Percentiles rank a stretch among this genome's conserved stretches.
These are phyloP conservation scores for Pachysandra terminalis DNA, from an alignment of 164 flowering plant genomes.

Conservation along the genomic window DNA sequence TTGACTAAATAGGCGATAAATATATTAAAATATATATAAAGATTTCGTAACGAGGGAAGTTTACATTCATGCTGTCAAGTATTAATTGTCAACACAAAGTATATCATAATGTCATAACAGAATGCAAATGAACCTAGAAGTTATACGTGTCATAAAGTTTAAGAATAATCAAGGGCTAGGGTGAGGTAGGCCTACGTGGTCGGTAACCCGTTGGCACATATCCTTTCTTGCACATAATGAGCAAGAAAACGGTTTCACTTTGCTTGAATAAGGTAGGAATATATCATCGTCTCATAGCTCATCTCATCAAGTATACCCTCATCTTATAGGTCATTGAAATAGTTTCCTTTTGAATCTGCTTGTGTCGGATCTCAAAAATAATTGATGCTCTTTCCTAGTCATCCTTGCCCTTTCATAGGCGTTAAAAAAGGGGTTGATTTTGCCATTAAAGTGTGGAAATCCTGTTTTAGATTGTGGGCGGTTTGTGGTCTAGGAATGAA, in stretches of 20 bases:
- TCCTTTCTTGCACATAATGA: not conserved
- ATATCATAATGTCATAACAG: too few relatives aligned
- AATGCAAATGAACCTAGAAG: too few relatives aligned
- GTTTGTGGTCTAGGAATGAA: too few relatives aligned
- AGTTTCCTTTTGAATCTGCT: not conserved
- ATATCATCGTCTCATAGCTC: not conserved
- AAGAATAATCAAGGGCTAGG: too few relatives aligned
- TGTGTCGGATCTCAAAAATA: not conserved
- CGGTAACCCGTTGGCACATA: not conserved
- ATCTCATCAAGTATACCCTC: not conserved
- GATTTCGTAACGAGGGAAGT: too few relatives aligned
- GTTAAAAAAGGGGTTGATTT: not conserved
- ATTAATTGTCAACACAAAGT: too few relatives aligned
- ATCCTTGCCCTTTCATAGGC: not conserved
- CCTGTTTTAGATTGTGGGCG: too few relatives aligned
- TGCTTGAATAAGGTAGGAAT: not conserved
- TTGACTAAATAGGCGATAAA: too few relatives aligned
- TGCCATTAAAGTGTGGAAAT: constrained; percentile 1
- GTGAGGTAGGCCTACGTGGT: too few relatives aligned
- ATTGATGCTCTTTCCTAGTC: not conserved
- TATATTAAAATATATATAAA: too few relatives aligned
- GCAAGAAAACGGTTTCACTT: constrained; percentile 1
- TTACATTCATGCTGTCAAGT: too few relatives aligned
- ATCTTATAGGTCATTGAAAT: not conserved
- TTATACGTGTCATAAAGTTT: too few relatives aligned